Conservation (phyloP, 305 asterid species). For the Coffea humblotiana region DNA sequence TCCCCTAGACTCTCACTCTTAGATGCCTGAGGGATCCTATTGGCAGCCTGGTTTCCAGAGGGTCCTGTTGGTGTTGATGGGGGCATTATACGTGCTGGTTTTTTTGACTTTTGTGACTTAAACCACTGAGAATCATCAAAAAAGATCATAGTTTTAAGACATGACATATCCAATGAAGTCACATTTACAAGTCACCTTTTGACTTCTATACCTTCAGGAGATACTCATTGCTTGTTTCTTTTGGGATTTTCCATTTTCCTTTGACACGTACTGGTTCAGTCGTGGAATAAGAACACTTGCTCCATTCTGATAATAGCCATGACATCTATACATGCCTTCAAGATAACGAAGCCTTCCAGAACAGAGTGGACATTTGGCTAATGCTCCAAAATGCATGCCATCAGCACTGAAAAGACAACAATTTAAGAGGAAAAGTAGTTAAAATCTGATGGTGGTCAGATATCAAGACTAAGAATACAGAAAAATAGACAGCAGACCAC, state of each 20-base stretch:
- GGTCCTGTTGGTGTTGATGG: slow-evolving; percentile 54
- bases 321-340: slow-evolving; percentile 76
- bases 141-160: slow-evolving; percentile 11
- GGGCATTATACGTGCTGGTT: slow-evolving; percentile 65
- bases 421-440: slow-evolving; percentile 6
- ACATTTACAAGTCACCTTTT: slow-evolving; percentile 14
- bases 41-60: slow-evolving; percentile 46
- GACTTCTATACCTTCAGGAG: slow-evolving; percentile 66
- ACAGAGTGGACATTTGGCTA: slow-evolving; percentile 73
- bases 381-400: slow-evolving; percentile 93
- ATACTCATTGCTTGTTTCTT: slow-evolving; percentile 63
- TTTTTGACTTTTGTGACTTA: slow-evolving; percentile 78
- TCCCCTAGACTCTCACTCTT: slow-evolving; percentile 58
- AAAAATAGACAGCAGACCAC: slow-evolving; percentile 2
- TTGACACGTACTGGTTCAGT: slow-evolving; percentile 68
- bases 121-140: slow-evolving; percentile 68
- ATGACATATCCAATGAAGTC: slow-evolving; percentile 1
- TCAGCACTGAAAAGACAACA: slow-evolving; percentile 64
- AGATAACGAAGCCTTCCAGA: slow-evolving; percentile 76
- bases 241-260: slow-evolving; percentile 91
- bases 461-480: slow-evolving; percentile 1
- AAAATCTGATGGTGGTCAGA: background rate
- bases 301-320: slow-evolving; percentile 91
- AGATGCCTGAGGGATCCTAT: slow-evolving; percentile 35
- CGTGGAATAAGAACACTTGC: slow-evolving; percentile 78